Percentiles rank a stretch among this genome's conserved stretches.
These are phyloP conservation scores for Mortierella hygrophila DNA, from an alignment of 192 early-diverging fungal species.

Conservation along the genomic window DNA sequence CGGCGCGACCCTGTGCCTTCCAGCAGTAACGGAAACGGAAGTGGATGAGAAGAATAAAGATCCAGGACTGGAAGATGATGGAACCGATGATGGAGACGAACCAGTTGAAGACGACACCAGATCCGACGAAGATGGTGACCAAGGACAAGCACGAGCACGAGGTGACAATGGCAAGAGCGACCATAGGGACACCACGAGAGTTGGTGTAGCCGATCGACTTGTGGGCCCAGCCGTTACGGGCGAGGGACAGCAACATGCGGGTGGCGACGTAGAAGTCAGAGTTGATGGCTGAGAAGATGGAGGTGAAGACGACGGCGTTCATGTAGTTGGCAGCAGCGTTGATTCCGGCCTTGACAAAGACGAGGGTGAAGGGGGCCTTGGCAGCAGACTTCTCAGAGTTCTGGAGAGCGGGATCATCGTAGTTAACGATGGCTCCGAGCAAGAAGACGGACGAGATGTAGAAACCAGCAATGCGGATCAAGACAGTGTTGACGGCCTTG, in stretches of 20 bases:
- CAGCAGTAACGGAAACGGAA: conserved; percentile 88
- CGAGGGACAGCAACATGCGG: conserved; percentile 80
- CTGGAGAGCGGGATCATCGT: conserved; percentile 66
- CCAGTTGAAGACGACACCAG: conserved; percentile 80
- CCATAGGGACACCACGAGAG: conserved; percentile 74
- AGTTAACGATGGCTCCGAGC: conserved; percentile 74
- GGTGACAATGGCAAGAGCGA: conserved; percentile 71
- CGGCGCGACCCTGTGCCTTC: conserved; percentile 75
- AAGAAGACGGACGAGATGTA: conserved; percentile 76
- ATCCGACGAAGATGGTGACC: conserved; percentile 72
- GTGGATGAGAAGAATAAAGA: conserved; percentile 85
- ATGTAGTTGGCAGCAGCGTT: conserved; percentile 73
- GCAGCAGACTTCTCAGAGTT: conserved; percentile 64
- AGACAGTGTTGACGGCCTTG: conserved; percentile 77
- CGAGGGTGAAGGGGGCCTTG: conserved; percentile 77
- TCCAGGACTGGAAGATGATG: conserved; percentile 86
- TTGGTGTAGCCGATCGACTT: conserved; percentile 71
- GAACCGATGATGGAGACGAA: conserved; percentile 77
- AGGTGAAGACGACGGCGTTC: conserved; percentile 79
- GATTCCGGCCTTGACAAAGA: conserved; percentile 74
- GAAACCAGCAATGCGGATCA: conserved; percentile 80
- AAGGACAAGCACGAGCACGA: conserved; percentile 73
- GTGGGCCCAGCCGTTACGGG: conserved; percentile 84
- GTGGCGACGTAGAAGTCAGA: conserved; percentile 90
- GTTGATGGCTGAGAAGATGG: conserved; percentile 84